Conservation (phyloP, 1,139 yeast species). For the Petasospora fabianii region DNA sequence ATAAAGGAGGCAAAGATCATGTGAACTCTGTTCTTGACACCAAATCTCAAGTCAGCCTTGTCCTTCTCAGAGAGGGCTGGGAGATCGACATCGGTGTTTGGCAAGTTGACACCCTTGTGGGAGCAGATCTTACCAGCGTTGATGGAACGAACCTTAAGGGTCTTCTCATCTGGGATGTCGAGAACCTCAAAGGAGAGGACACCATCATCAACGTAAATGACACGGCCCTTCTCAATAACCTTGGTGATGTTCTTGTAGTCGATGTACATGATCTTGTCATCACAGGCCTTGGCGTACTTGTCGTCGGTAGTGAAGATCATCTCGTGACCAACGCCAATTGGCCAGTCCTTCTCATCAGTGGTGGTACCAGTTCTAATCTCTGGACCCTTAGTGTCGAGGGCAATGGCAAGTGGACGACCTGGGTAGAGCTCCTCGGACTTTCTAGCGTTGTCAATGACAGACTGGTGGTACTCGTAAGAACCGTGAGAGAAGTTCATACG, state of each 20-base stretch:
- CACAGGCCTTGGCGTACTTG: constrained; percentile 63
- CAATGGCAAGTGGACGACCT: constrained; percentile 97
- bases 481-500: constrained; percentile 99
- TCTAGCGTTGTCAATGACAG: constrained; percentile 93
- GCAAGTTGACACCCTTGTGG: constrained; percentile 98
- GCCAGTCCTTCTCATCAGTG: constrained; percentile 68
- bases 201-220: constrained; percentile 96
- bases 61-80: constrained; percentile 98
- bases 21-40: constrained; percentile 96
- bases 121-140: constrained; percentile 95
- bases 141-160: constrained; percentile 81
- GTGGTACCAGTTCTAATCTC: constrained; percentile 99
- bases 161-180: constrained; percentile 72
- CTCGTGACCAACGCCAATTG: constrained; percentile 81
- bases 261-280: constrained; percentile 77
- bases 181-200: constrained; percentile 91
- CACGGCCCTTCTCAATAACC: constrained; percentile 82
- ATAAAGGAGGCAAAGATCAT: constrained; percentile 98
- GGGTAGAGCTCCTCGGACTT: constrained; percentile 85
- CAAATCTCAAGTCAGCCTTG: constrained; percentile 83
- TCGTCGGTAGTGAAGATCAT: constrained; percentile 93
- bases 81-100: constrained; percentile 97
- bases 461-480: constrained; percentile 92
- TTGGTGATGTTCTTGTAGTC: constrained; percentile 96
- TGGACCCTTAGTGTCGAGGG: constrained; percentile 99